Evolutionary conservation across 208 protist genomes (phyloP), one percentile per base, ranked within the genome.

Genomic region (Entamoeba dispar): DNA sequence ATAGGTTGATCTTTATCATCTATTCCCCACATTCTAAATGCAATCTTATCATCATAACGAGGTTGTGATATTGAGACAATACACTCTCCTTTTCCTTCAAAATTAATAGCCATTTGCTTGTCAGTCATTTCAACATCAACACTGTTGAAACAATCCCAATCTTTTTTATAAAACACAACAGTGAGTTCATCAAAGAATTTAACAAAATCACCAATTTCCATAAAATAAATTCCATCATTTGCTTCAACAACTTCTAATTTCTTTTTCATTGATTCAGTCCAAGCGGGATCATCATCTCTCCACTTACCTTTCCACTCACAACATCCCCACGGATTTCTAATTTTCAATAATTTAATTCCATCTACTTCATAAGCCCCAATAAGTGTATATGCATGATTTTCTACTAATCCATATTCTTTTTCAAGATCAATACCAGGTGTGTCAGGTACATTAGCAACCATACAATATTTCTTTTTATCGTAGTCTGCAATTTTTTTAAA

Each of bases 161-260:
- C 61, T 19, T 49, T 12, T 91, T 49, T 49, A 49, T 38, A 49
- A 91, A 34, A 19, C 0, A 49, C 77, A 38, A 91, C 77, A 38
- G 34, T 49, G 0, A 91, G 31, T 27, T 49, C 34, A 91, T 38
- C 27, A 91, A 93, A 93, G 10, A 34, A 14, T 34, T 6, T 22
- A n/a, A 91, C n/a, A 91, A 91, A 51, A 31, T 93, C 92, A 17
- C 4, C 22, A 51, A 51, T 50, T 3, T 57, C 50, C 57, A 93
- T 93, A 6, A 7, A 93, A 19, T 91, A 93, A 17, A 38, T 50
- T 27, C 92, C 92, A 92, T 93, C 91, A 91, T 93, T 55, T 50
- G 14, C 91, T 91, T 43, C n/a, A 5, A n/a, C n/a, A 27, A 86
- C 27, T 50, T 51, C n/a, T 5, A 93, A 31, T 14, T 73, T 3